Evolutionary conservation across 345 rosid species (phyloP), one percentile per base, ranked within the genome.

Genomic region (Jatropha curcas): DNA sequence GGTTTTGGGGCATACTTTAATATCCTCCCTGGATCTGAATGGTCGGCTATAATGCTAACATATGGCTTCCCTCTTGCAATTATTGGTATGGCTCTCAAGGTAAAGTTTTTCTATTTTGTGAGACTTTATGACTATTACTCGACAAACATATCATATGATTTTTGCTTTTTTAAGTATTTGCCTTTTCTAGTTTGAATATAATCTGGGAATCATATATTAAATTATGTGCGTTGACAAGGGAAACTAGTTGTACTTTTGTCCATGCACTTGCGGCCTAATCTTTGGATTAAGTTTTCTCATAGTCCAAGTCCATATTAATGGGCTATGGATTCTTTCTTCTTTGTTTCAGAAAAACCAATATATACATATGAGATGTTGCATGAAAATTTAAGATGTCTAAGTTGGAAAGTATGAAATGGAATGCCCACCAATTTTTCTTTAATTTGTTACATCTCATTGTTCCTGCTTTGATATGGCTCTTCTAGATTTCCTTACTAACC

Each of bases 71-170:
- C 99, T 35, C 97, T 92, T 74, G 94, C 99, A 48, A 86, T 95
- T 27, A 95, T 95, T 2, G 99, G 99, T 71, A 95, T 95, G 99
- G 98, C 98, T 60, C 90, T 95, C 80, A 92, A 95, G 98, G 98
- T 92, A 82, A 74, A 58, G 27, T 8, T 11, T 65, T 71, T 76
- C 75, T 77, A 75, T 41, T 39, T n/a, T 25, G 41, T 71, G 24
- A 30, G 28, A 67, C 33, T 65, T 64, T 52, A 43, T 69, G 48
- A 52, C 77, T 37, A 33, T 45, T 48, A 69, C 56, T 11, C 58
- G 53, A 73, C 60, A 31, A 7, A 25, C 13, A 9, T 43, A 57
- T 60, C 22, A 19, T 41, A 34, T 37, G 25, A 25, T 50, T 11
- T 39, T 60, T 25, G 68, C 71, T 46, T 41, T 41, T 41, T 20